Conservation (phyloP, 2,329 filamentous ascomycete genomes). For the Cytospora piceae region DNA sequence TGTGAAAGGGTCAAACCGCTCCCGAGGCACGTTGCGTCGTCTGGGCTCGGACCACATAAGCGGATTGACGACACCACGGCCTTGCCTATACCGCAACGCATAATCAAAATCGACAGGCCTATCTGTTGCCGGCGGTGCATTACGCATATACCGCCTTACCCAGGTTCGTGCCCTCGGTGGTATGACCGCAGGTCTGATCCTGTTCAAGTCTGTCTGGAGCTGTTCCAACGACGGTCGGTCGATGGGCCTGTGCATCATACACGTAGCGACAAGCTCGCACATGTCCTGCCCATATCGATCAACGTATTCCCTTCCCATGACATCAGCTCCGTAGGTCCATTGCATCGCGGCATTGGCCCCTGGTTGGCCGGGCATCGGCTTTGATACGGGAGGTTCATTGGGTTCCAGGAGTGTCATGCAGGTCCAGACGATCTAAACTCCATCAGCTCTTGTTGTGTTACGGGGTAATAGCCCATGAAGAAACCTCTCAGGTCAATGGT, state of each 20-base stretch:
- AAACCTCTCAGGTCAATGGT: no score
- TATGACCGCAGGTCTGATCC: background rate
- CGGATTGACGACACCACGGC: no score
- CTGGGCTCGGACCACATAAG: no score
- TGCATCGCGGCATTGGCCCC: background rate
- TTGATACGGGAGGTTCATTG: background rate
- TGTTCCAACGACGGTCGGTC: slow-evolving; percentile 4
- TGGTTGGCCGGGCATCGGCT: background rate
- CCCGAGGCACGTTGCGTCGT: no score
- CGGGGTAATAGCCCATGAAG: no score
- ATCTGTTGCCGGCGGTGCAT: no score
- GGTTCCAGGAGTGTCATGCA: slow-evolving; percentile 1
- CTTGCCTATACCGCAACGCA: no score
- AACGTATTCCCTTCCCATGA: background rate
- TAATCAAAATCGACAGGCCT: no score
- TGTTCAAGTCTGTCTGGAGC: background rate
- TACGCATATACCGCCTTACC: background rate
- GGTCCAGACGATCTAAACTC: background rate
- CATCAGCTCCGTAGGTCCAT: slow-evolving; percentile 3
- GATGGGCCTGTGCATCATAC: slow-evolving; percentile 1
- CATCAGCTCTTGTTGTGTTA: no score
- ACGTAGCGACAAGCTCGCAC: background rate
- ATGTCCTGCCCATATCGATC: background rate
- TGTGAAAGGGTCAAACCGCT: no score
- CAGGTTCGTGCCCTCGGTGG: background rate